Evolutionary conservation across 2,329 filamentous ascomycete genomes (phyloP).

Genomic region (Cordyceps sp.): DNA sequence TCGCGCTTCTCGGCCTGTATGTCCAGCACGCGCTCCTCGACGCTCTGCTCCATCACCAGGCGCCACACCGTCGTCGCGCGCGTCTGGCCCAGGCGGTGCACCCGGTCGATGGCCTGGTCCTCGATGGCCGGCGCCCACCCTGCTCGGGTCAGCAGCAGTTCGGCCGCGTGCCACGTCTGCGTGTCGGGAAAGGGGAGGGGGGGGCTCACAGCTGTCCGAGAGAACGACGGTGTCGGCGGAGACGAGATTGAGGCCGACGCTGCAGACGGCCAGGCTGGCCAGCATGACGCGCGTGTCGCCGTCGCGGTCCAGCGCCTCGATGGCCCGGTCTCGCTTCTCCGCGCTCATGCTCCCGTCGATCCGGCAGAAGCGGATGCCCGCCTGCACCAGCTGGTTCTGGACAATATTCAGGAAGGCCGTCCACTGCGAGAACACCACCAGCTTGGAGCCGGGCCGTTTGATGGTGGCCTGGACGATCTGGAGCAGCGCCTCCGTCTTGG

Average conservation of each 20-base stretch:
- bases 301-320: constrained; percentile 50
- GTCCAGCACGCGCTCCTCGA: constrained; percentile 67
- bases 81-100: constrained; percentile 73
- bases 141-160: constrained; percentile 3
- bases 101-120: constrained; percentile 78
- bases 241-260: constrained; percentile 73
- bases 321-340: constrained; percentile 51
- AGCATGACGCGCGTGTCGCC: constrained; percentile 58
- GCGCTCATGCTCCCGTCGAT: constrained; percentile 71
- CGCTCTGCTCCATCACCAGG: constrained; percentile 61
- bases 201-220: constrained; percentile 48
- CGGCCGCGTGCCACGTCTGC: neutral
- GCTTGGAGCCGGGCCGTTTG: constrained; percentile 45
- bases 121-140: constrained; percentile 90
- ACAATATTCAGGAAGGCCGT: constrained; percentile 59
- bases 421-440: constrained; percentile 65
- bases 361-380: constrained; percentile 47
- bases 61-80: constrained; percentile 65
- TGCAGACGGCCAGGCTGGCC: constrained; percentile 66
- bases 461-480: constrained; percentile 57
- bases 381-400: constrained; percentile 45
- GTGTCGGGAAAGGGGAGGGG: neutral
- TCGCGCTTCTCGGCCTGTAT: constrained; percentile 68
- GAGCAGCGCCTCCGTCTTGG: constrained; percentile 67
- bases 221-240: constrained; percentile 76